Evolutionary conservation across 2,329 filamentous ascomycete genomes (phyloP), one percentile per base, ranked within the genome.

Genomic region (Exophiala sp.): DNA sequence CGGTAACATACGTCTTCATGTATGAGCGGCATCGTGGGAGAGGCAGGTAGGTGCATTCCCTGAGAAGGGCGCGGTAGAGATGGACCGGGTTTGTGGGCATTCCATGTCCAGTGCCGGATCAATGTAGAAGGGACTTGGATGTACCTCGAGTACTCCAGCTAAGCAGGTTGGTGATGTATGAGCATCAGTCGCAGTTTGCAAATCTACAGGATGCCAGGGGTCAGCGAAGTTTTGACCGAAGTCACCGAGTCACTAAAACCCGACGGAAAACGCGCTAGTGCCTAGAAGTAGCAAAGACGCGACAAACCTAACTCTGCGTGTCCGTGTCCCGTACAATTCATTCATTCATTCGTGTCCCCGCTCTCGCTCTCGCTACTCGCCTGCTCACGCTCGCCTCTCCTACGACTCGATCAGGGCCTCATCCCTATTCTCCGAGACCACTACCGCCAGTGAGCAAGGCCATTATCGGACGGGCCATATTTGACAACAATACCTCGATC

Each of bases 41-140:
- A 22, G 81, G 79, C 32, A 83, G 73, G 59, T 83, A 83, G 48
- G 75, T 73, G 55, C 72, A 73, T 66, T 82, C 76, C 52, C 80
- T 75, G 32, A 83, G 72, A 8, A 81, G 70, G 19, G 73, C 70
- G 42, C 80, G 77, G 56, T 79, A 70, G 39, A 80, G 65, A 60
- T 77, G 73, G 21, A 70, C 59, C 21, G 68, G 53, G 42, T 60
- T 59, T 23, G 55, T 56, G 24, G 44, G 55, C 46, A 59, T 53
- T 37, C 46, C 50, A 53, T 53, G 14, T 39, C 38, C 34, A 37
- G 7, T 13, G 35, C 44, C 42, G 29, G 24, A 6, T n/a, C 7
- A 32, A 3, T 32, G 11, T 13, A 32, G 29, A 32, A 32, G 29
- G 13, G 32, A 35, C 16, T n/a, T n/a, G n/a, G n/a, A n/a, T n/a